Conservation (phyloP, 225 moss, liverwort and hornwort species). For the Physcomitrium patens region DNA sequence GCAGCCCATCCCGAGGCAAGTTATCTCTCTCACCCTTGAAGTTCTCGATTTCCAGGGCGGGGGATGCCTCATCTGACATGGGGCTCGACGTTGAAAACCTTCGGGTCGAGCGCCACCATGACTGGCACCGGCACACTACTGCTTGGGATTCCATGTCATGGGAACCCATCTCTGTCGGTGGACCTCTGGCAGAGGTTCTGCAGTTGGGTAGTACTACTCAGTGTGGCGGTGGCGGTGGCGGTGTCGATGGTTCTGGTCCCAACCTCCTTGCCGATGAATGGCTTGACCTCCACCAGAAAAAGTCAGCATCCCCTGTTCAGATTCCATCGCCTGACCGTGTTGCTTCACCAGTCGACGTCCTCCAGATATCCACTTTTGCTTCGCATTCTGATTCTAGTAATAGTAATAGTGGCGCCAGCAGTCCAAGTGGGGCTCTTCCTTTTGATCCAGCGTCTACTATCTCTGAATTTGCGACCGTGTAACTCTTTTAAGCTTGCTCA, state of each 20-base stretch:
- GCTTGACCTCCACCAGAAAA: conserved; percentile 47
- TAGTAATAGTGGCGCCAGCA: conserved; percentile 74
- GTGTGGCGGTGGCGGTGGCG: conserved; percentile 39
- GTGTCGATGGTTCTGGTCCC: conserved; percentile 51
- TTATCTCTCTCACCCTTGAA: conserved; percentile 99
- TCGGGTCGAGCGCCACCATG: conserved; percentile 25
- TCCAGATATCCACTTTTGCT: conserved; percentile 82
- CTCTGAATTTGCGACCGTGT: conserved; percentile 11
- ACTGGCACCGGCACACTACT: conserved; percentile 50
- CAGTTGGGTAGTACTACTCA: conserved; percentile 64
- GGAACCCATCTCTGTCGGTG: conserved; percentile 70
- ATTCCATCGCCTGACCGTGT: conserved; percentile 64
- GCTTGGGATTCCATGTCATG: conserved; percentile 86
- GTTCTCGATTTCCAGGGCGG: conserved; percentile 94
- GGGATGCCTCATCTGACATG: conserved; percentile 54
- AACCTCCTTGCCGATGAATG: conserved; percentile 84
- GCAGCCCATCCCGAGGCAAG: conserved; percentile 99
- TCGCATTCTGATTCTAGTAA: conserved; percentile 88
- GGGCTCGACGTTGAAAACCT: conserved; percentile 60
- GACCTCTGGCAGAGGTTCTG: conserved; percentile 84
- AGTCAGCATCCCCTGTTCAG: conserved; percentile 45
- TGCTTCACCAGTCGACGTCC: conserved; percentile 87
- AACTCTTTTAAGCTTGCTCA: background rate
- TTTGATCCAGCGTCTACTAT: conserved; percentile 36
- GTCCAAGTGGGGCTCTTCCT: conserved; percentile 58